phyloP scores from a whole-genome alignment of 2,329 filamentous ascomycete species.

The Bipolaris sorokiniana region DNA sequence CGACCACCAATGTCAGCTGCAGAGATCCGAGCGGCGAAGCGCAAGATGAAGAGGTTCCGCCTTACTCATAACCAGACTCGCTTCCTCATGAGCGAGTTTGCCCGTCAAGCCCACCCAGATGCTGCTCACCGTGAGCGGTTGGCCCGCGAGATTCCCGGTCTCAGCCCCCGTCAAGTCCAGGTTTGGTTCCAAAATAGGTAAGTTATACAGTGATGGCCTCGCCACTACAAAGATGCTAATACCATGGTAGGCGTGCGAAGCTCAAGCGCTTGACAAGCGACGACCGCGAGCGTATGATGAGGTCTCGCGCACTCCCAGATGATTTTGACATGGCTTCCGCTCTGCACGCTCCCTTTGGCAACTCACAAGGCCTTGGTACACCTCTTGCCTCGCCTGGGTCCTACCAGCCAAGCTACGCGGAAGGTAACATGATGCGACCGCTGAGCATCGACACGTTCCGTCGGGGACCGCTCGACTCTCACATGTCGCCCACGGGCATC shows the following conservation, averaged over 20 bases:
- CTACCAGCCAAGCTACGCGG: slow-evolving; percentile 50
- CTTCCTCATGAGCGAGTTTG: slow-evolving; percentile 96
- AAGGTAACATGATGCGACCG: slow-evolving; percentile 69
- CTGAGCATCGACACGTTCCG: slow-evolving; percentile 72
- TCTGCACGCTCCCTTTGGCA: slow-evolving; percentile 61
- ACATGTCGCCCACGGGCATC: slow-evolving; percentile 70
- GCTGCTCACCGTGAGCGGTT: slow-evolving; percentile 86
- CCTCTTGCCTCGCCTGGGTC: slow-evolving; percentile 56
- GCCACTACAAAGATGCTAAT: slow-evolving; percentile 20
- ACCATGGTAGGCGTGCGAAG: slow-evolving; percentile 60
- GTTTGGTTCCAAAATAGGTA: slow-evolving; percentile 99
- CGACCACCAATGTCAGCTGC: slow-evolving; percentile 54
- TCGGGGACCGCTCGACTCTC: slow-evolving; percentile 67
- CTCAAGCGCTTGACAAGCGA: slow-evolving; percentile 66
- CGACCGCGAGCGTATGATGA: slow-evolving; percentile 66
- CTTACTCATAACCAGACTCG: slow-evolving; percentile 97
- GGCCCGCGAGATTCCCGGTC: slow-evolving; percentile 85
- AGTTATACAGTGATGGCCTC: slow-evolving; percentile 30
- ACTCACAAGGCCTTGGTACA: slow-evolving; percentile 53
- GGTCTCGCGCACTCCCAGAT: slow-evolving; percentile 64
- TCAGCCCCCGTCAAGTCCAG: slow-evolving; percentile 91
- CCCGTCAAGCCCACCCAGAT: slow-evolving; percentile 91
- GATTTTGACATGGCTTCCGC: slow-evolving; percentile 66
- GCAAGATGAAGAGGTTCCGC: slow-evolving; percentile 77
- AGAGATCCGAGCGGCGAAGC: slow-evolving; percentile 57